Evolutionary conservation across 208 protist species (phyloP), one percentile per base, ranked within the genome.

Genomic region (Acanthamoeba royreba): DNA sequence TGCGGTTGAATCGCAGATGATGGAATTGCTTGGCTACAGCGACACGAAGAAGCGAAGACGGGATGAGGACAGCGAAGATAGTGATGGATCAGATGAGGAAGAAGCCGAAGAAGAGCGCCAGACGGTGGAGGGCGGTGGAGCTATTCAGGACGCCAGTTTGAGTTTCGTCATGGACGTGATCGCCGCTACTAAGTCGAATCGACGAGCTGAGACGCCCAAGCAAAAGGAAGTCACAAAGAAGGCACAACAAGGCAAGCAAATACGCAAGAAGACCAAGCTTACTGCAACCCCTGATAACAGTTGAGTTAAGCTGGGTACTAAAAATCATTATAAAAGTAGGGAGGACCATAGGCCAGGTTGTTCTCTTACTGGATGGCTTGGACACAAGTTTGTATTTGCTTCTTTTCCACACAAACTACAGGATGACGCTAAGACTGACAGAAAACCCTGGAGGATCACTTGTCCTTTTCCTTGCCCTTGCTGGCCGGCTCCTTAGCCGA

Each of bases 111-210:
- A 87, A 55, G 8, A 49, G 77, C 38, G 2, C 35, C 19, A 43
- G 66, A 35, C 38, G 38, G n/a, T 22, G 38, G 15, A 77, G 13
- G 19, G 13, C 5, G 66, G 45, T 7, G 33, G 17, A 25, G 38
- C 13, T 22, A 45, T 22, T n/a, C 15, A 38, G 35, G 66, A 43
- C 66, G 4, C 61, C 8, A 49, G 38, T 31, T 45, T 87, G n/a
- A 53, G 31, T 45, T 87, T 87, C 28, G 35, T 87, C 17, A 58
- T 87, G 77, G 77, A 87, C 45, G 77, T 58, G 42, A 87, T 87
- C 17, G 33, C 77, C 15, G 77, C 77, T 11, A 87, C 77, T 17
- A 4, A n/a, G 33, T 46, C 28, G 17, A 25, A 77, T 13, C 8
- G 45, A 38, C 66, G 66, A 35, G 66, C 66, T 5, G 66, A 77